Conservation (phyloP, 192 early-diverging fungal species). For the Entomortierella lignicola region DNA sequence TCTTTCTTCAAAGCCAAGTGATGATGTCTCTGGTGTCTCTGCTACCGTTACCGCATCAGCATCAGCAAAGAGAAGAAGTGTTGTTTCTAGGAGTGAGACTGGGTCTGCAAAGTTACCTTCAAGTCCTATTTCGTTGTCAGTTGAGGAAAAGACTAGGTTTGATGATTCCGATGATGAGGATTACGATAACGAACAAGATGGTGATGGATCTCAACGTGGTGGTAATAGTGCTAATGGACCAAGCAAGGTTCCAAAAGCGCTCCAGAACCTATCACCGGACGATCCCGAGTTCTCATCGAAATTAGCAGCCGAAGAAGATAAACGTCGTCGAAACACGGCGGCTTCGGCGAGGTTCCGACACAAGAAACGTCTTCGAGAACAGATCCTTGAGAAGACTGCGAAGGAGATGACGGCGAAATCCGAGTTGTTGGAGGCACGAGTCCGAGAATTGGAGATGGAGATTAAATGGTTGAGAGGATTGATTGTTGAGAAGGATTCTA, state of each 20-base stretch:
- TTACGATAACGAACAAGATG: conserved; percentile 14
- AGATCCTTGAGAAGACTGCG: conserved; percentile 84
- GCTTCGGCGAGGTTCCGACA: conserved; percentile 95
- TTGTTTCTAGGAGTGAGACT: conserved; percentile 13
- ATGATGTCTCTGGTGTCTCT: no score
- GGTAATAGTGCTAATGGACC: not conserved
- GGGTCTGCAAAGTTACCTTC: conserved; percentile 5
- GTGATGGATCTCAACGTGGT: not conserved
- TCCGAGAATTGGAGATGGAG: conserved; percentile 91
- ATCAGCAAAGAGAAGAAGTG: conserved; percentile 10
- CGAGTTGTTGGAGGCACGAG: conserved; percentile 80
- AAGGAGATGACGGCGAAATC: conserved; percentile 83
- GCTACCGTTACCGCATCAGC: no score
- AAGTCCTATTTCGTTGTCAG: not conserved
- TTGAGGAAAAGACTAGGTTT: conserved; percentile 5
- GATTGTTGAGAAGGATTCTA: conserved; percentile 78
- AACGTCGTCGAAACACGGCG: conserved; percentile 93
- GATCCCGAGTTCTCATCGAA: conserved; percentile 34
- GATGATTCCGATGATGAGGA: conserved; percentile 17
- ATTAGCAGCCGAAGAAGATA: conserved; percentile 78
- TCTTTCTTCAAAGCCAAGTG: conserved; percentile 6
- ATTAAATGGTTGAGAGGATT: conserved; percentile 90
- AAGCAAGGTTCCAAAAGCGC: conserved; percentile 1
- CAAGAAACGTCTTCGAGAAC: conserved; percentile 94
- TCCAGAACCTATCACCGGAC: conserved; percentile 7